Evolutionary conservation across 2,329 filamentous ascomycete genomes (phyloP).

Genomic region (Pseudocercospora macadamiae): DNA sequence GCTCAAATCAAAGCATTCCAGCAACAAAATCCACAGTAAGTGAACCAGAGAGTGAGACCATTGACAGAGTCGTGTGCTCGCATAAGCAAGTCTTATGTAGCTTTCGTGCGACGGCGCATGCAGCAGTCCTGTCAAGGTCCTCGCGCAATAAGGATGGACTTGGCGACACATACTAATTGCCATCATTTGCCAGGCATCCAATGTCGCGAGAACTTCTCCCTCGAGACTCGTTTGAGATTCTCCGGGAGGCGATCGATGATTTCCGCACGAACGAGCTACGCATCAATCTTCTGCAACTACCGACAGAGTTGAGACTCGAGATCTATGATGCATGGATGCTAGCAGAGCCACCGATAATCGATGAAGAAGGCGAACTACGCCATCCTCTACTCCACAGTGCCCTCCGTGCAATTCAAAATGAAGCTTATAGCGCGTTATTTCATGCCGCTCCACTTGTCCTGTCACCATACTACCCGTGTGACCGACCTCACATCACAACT

Average conservation of each 20-base stretch:
- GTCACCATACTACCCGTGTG: no score
- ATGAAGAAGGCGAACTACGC: not conserved
- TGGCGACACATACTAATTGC: no score
- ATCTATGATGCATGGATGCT: conserved; percentile 4
- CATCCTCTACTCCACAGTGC: not conserved
- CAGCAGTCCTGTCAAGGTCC: no score
- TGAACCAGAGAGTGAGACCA: not conserved
- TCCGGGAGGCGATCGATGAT: no score
- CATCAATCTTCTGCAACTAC: not conserved
- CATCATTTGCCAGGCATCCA: no score
- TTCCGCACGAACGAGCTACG: no score
- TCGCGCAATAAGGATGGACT: no score
- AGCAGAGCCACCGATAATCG: not conserved
- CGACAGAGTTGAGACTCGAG: not conserved
- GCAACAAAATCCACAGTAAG: not conserved
- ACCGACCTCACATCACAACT: no score
- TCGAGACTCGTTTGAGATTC: no score
- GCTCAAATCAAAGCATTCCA: not conserved
- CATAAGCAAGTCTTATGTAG: no score
- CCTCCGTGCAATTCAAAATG: not conserved
- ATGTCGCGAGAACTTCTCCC: no score
- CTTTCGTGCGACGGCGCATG: no score
- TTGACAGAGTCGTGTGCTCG: not conserved
- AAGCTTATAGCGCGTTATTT: not conserved
- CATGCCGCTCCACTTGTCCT: conserved; percentile 2